These are phyloP conservation scores for Lentinula guzmanii DNA, from an alignment of 768 basidiomycete genomes.

Conservation along the genomic window DNA sequence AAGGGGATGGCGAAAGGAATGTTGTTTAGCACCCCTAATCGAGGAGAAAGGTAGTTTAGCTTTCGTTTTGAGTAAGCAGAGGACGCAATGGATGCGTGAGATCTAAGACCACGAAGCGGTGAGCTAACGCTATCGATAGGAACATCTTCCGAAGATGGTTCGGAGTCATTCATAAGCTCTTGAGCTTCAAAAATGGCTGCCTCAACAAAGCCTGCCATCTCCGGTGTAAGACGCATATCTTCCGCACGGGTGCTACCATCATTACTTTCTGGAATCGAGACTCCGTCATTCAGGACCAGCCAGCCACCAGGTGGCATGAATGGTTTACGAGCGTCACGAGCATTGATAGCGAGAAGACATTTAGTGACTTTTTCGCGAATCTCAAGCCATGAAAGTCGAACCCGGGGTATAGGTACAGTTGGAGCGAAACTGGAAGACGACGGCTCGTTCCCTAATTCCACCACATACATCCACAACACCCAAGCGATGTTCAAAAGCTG, in stretches of 20 bases:
- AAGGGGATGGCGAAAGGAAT: conserved; percentile 96
- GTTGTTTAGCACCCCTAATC: conserved; percentile 88
- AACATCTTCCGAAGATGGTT: neutral
- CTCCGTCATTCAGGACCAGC: conserved; percentile 50
- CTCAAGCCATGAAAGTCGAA: conserved; percentile 55
- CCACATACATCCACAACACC: conserved; percentile 26
- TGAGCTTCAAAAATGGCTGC: conserved; percentile 78
- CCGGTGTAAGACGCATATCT: conserved; percentile 26
- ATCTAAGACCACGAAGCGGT: neutral
- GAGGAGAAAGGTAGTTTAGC: conserved; percentile 70
- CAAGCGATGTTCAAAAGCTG: conserved; percentile 80
- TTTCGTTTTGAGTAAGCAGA: conserved; percentile 46
- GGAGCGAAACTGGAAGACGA: conserved; percentile 25
- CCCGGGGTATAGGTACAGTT: conserved; percentile 31
- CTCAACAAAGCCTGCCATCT: conserved; percentile 71
- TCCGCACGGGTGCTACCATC: neutral
- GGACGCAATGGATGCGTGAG: neutral
- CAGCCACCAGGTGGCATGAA: conserved; percentile 86
- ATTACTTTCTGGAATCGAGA: neutral
- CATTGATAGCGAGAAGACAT: conserved; percentile 78
- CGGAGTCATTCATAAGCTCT: conserved; percentile 23
- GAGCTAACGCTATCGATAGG: neutral
- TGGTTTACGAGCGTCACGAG: conserved; percentile 78
- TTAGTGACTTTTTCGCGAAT: conserved; percentile 71
- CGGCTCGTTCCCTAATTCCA: conserved; percentile 12